A percentile compares a stretch with the other conserved stretches of the same genome.
phyloP scores from a whole-genome alignment of 768 basidiomycete species.

The Lanmaoa rubissima region DNA sequence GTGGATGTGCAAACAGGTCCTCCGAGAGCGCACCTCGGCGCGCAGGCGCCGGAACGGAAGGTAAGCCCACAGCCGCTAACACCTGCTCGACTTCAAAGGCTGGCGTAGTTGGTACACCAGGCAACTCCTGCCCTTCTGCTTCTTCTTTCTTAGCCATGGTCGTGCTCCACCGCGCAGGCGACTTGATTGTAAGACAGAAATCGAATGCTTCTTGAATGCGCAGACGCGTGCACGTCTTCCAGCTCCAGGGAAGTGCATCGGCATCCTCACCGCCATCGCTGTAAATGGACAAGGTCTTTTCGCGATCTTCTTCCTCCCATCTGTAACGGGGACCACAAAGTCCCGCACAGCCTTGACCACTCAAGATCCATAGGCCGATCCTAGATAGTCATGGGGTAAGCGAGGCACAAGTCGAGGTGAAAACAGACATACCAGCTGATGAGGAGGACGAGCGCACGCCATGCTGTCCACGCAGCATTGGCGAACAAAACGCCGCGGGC shows the following conservation, averaged over 20 bases:
- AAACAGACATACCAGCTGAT: constrained; percentile 53
- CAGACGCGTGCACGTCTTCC: constrained; percentile 68
- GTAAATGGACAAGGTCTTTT: constrained; percentile 54
- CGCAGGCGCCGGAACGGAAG: constrained; percentile 47
- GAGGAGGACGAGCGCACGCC: constrained; percentile 68
- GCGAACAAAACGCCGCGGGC: constrained; percentile 77
- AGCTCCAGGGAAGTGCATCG: constrained; percentile 69
- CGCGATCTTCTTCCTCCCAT: constrained; percentile 79
- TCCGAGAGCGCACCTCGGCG: constrained; percentile 57
- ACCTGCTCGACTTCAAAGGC: constrained; percentile 53
- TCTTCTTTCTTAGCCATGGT: constrained; percentile 33
- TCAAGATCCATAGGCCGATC: constrained; percentile 77
- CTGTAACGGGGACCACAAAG: constrained; percentile 78
- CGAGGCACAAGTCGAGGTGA: background rate
- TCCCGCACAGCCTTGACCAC: constrained; percentile 76
- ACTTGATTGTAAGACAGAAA: constrained; percentile 61
- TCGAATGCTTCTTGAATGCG: constrained; percentile 80
- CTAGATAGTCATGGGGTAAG: constrained; percentile 34
- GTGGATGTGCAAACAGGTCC: constrained; percentile 63
- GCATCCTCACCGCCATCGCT: constrained; percentile 43
- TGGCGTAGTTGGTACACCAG: constrained; percentile 34
- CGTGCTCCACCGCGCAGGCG: constrained; percentile 36
- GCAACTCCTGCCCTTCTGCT: constrained; percentile 18
- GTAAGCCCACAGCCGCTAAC: constrained; percentile 57
- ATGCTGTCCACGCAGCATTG: constrained; percentile 79